Evolutionary conservation across 2,329 filamentous ascomycete species (phyloP).

Genomic region (Penicillium expansum): DNA sequence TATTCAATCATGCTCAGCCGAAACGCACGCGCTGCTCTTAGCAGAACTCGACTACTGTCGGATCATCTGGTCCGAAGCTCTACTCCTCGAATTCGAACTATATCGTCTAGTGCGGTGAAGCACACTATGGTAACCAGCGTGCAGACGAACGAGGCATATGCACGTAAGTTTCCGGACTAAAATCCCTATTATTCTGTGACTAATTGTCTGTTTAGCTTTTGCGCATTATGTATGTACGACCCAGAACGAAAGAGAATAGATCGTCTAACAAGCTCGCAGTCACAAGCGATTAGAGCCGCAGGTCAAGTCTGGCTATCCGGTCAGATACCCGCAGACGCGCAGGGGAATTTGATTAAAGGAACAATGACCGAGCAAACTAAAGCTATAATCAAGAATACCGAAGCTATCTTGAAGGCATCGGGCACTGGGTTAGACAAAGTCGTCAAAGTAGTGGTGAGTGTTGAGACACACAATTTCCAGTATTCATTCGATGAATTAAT

Average conservation of each 20-base stretch:
- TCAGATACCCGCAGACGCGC: constrained; percentile 62
- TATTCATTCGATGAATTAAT: not conserved
- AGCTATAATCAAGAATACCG: constrained; percentile 61
- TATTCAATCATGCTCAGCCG: not conserved
- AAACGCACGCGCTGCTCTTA: not conserved
- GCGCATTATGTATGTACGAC: not conserved
- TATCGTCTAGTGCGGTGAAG: not conserved
- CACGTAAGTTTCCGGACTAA: not conserved
- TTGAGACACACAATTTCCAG: not conserved
- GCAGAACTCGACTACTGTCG: not conserved
- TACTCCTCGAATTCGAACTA: not conserved
- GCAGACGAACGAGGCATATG: constrained; percentile 2
- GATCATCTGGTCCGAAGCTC: not conserved
- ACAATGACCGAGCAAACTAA: constrained; percentile 38
- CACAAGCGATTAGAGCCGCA: constrained; percentile 53
- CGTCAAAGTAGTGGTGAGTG: constrained; percentile 65
- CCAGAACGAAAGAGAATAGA: not conserved
- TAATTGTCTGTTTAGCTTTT: not conserved
- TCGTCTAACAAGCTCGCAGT: constrained; percentile 1
- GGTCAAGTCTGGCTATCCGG: constrained; percentile 64
- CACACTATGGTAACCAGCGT: not conserved
- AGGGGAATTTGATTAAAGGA: constrained; percentile 52
- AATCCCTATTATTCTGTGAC: not conserved
- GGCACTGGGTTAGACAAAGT: constrained; percentile 70
- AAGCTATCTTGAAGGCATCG: constrained; percentile 72